A percentile compares a stretch with the other conserved stretches of the same genome.
These are phyloP conservation scores for Trapa incisa DNA, from an alignment of 345 rosid species.

Conservation along the genomic window DNA sequence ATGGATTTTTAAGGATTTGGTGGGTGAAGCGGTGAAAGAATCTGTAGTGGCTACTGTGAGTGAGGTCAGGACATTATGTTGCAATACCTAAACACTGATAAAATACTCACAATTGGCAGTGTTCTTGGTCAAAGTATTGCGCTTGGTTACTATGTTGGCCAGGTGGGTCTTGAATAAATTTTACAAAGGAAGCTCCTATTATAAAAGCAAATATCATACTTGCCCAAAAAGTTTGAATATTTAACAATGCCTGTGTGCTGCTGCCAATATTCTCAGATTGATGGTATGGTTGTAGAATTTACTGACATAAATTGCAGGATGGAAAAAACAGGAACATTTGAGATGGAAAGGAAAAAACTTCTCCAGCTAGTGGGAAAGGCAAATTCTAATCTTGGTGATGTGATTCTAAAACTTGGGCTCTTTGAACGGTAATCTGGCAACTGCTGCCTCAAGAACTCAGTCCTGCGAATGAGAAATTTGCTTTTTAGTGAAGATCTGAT, in stretches of 20 bases:
- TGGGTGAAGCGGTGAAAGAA: conserved; percentile 9
- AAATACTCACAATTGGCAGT: conserved; percentile 82
- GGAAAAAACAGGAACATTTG: conserved; percentile 92
- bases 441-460: not conserved
- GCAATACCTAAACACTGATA: conserved; percentile 77
- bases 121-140: conserved; percentile 98
- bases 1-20: conserved; percentile 49
- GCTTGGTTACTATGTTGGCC: conserved; percentile 90
- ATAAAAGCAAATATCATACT: not conserved
- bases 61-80: conserved; percentile 38
- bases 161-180: conserved; percentile 34
- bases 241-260: not conserved
- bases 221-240: too few relatives aligned
- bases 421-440: conserved; percentile 68
- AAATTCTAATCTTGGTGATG: conserved; percentile 87
- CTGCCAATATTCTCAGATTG: conserved; percentile 42
- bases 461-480: too few relatives aligned
- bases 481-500: not conserved
- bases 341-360: conserved; percentile 88
- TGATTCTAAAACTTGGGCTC: conserved; percentile 89
- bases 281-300: conserved; percentile 92
- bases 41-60: not conserved
- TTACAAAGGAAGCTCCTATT: not conserved
- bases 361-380: conserved; percentile 96
- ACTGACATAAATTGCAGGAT: conserved; percentile 91